Conservation (phyloP, 805 yeast genomes). For the Diddensiella caesifluorescens region DNA sequence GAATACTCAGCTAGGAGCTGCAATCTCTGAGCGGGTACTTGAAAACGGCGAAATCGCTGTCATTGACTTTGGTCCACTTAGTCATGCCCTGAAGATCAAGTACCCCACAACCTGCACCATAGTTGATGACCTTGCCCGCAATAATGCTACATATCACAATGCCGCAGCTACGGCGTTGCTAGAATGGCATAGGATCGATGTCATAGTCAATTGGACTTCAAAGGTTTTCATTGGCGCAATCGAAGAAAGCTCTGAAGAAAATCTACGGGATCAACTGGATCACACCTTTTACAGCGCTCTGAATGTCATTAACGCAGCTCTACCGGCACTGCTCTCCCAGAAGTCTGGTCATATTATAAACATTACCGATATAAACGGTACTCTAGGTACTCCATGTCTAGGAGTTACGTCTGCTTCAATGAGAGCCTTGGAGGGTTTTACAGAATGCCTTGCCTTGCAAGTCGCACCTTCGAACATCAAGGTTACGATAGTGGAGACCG, state of each 20-base stretch:
- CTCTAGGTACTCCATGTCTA: slow-evolving; percentile 28
- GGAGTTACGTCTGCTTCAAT: slow-evolving; percentile 27
- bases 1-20: slow-evolving; percentile 12
- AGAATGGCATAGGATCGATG: slow-evolving; percentile 19
- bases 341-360: slow-evolving; percentile 29
- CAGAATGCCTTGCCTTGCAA: slow-evolving; percentile 30
- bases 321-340: slow-evolving; percentile 25
- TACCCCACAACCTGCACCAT: slow-evolving; percentile 15
- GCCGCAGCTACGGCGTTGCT: slow-evolving; percentile 18
- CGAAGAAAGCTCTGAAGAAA: slow-evolving; percentile 17
- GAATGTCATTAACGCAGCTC: slow-evolving; percentile 25
- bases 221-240: slow-evolving; percentile 19
- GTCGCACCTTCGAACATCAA: slow-evolving; percentile 27
- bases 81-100: not conserved
- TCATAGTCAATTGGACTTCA: slow-evolving; percentile 16
- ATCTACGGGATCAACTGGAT: slow-evolving; percentile 19
- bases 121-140: slow-evolving; percentile 7
- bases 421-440: slow-evolving; percentile 32
- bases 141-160: slow-evolving; percentile 15
- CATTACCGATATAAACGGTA: slow-evolving; percentile 26
- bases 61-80: slow-evolving; percentile 5
- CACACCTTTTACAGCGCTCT: slow-evolving; percentile 12
- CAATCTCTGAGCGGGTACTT: slow-evolving; percentile 17
- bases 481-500: slow-evolving; percentile 28
- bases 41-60: slow-evolving; percentile 18